Evolutionary conservation across 345 rosid species (phyloP).

Genomic region (Geranium brycei): DNA sequence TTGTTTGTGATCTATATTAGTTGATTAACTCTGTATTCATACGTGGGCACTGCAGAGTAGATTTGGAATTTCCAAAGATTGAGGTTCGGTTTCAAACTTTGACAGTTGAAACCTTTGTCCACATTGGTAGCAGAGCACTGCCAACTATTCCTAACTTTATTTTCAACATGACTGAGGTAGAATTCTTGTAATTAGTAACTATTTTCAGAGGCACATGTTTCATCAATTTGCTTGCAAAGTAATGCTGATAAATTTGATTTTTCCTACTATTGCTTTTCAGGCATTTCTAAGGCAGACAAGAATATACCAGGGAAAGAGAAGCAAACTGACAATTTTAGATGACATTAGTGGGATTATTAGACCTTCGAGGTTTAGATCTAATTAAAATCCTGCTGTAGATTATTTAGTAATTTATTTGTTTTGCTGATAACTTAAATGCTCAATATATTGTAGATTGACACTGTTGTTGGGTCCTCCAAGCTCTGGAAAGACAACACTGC

Average conservation of each 20-base stretch:
- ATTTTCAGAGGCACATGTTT: not conserved
- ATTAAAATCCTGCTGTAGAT: not conserved
- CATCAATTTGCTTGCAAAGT: not conserved
- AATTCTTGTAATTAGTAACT: not conserved
- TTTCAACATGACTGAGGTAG: slow-evolving; percentile 81
- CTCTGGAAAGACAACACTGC: slow-evolving; percentile 89
- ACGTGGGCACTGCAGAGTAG: slow-evolving; percentile 40
- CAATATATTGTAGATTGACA: slow-evolving; percentile 45
- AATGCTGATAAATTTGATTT: not conserved
- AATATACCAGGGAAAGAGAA: slow-evolving; percentile 43
- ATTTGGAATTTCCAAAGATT: slow-evolving; percentile 76
- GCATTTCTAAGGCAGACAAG: slow-evolving; percentile 50
- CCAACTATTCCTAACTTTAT: slow-evolving; percentile 93
- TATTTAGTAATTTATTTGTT: not conserved
- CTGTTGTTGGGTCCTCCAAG: slow-evolving; percentile 94
- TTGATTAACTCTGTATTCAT: not conserved
- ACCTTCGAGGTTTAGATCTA: slow-evolving; percentile 61
- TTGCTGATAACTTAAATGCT: not conserved
- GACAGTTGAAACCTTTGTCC: slow-evolving; percentile 70
- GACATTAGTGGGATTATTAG: slow-evolving; percentile 61
- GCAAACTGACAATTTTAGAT: slow-evolving; percentile 78
- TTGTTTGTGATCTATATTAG: not conserved
- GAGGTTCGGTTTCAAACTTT: slow-evolving; percentile 79
- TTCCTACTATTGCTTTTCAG: slow-evolving; percentile 19
- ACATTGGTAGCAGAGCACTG: slow-evolving; percentile 85